A percentile compares a stretch with the other conserved stretches of the same genome.
Conservation (phyloP, 805 yeast genomes). For the Metschnikowia kofuensis region DNA sequence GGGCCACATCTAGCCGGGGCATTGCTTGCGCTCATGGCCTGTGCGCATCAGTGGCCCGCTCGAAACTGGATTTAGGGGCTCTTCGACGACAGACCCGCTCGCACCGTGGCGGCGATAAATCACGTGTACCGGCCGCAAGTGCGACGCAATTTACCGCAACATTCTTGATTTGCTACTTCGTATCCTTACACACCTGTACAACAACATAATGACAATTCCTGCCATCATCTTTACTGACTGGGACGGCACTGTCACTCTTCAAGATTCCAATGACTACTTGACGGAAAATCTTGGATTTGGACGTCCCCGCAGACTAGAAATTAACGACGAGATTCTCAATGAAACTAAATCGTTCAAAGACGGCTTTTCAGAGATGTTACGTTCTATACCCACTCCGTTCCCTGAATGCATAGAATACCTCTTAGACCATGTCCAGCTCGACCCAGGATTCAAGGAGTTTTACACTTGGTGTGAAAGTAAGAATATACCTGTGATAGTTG, state of each 20-base stretch:
- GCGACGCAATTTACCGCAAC: not conserved
- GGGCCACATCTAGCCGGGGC: not conserved
- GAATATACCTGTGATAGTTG: slow-evolving; percentile 80
- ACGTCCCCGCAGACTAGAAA: slow-evolving; percentile 53
- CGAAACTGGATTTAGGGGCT: no score
- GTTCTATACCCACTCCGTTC: slow-evolving; percentile 71
- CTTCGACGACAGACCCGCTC: not conserved
- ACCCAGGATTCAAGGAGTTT: slow-evolving; percentile 85
- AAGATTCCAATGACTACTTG: slow-evolving; percentile 89
- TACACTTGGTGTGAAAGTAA: slow-evolving; percentile 73
- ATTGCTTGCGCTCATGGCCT: not conserved
- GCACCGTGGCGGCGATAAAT: not conserved
- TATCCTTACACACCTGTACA: slow-evolving; percentile 25
- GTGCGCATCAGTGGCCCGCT: not conserved
- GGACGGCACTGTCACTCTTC: slow-evolving; percentile 96
- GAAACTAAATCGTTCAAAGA: slow-evolving; percentile 72
- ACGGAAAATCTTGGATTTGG: slow-evolving; percentile 93
- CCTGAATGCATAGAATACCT: slow-evolving; percentile 76
- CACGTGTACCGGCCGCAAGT: not conserved
- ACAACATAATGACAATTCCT: slow-evolving; percentile 35
- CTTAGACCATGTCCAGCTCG: slow-evolving; percentile 65
- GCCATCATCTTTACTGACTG: slow-evolving; percentile 95
- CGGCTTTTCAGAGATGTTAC: slow-evolving; percentile 82
- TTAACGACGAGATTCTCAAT: slow-evolving; percentile 71
- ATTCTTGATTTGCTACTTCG: not conserved